These are phyloP conservation scores for Fusarium tricinctum DNA, from an alignment of 2,329 filamentous ascomycete genomes.

Conservation along the genomic window DNA sequence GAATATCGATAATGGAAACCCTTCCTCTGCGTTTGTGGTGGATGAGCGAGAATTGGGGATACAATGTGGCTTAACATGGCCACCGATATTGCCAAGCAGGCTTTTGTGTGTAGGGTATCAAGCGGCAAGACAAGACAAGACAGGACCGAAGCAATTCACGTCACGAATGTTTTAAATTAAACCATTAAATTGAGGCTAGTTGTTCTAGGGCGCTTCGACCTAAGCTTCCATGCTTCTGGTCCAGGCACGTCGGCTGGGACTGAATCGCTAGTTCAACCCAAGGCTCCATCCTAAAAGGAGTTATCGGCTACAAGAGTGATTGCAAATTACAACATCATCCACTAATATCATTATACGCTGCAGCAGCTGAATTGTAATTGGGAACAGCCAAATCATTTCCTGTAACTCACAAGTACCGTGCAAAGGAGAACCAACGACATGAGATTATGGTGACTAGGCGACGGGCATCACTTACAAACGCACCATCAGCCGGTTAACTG, in stretches of 20 bases:
- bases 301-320: constrained; percentile 14
- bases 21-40: background rate
- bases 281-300: constrained; percentile 19
- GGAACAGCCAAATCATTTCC: constrained; percentile 25
- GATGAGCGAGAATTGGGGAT: background rate
- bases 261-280: constrained; percentile 21
- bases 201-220: constrained; percentile 37
- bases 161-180: background rate
- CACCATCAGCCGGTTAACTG: no score
- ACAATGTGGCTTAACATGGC: background rate
- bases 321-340: constrained; percentile 31
- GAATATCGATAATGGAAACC: background rate
- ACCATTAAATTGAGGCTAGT: background rate
- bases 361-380: constrained; percentile 23
- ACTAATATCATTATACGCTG: constrained; percentile 2
- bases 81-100: background rate
- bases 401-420: constrained; percentile 9
- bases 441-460: constrained; percentile 2
- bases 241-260: constrained; percentile 3
- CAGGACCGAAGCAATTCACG: background rate
- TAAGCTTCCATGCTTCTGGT: constrained; percentile 23
- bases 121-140: background rate
- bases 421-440: background rate
- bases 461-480: background rate
- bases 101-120: background rate